Conservation (phyloP, 441 rosid species). For the Adansonia rubrostipa region DNA sequence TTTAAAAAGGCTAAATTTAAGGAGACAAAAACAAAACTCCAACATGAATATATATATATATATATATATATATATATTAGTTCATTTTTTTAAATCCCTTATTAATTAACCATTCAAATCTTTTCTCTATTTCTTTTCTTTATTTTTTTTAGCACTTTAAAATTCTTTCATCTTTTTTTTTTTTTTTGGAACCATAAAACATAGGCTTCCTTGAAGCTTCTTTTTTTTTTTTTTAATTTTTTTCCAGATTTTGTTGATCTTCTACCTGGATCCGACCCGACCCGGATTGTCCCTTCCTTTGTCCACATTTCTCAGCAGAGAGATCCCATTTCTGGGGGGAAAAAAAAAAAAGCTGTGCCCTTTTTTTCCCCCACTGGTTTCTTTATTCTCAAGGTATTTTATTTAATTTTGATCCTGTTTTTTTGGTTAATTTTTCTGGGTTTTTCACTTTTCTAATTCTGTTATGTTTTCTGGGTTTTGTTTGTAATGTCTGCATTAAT, state of each 20-base stretch:
- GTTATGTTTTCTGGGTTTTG: constrained; percentile 3
- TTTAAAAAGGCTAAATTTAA: no score
- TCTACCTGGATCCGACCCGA: neutral
- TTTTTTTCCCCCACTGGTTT: neutral
- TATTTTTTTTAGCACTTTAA: no score
- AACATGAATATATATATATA: no score
- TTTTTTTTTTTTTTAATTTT: no score
- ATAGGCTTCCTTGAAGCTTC: no score
- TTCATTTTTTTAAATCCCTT: no score
- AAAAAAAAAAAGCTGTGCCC: neutral
- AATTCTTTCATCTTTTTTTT: no score
- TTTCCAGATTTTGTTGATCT: neutral
- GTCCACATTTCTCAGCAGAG: neutral
- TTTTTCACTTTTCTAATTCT: neutral
- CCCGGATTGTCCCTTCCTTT: neutral
- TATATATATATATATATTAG: no score
- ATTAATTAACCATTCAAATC: no score
- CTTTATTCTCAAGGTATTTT: neutral
- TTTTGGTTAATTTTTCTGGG: neutral
- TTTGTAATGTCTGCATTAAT: constrained; percentile 9
- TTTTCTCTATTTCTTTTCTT: no score
- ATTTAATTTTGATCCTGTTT: neutral
- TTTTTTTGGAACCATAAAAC: no score
- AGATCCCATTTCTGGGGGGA: constrained; percentile 15
- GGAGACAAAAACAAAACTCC: no score